Percentiles rank a stretch among this genome's conserved stretches.
phyloP scores from a whole-genome alignment of 495 filamentous ascomycete genomes.

The Aspergillus affinis region DNA sequence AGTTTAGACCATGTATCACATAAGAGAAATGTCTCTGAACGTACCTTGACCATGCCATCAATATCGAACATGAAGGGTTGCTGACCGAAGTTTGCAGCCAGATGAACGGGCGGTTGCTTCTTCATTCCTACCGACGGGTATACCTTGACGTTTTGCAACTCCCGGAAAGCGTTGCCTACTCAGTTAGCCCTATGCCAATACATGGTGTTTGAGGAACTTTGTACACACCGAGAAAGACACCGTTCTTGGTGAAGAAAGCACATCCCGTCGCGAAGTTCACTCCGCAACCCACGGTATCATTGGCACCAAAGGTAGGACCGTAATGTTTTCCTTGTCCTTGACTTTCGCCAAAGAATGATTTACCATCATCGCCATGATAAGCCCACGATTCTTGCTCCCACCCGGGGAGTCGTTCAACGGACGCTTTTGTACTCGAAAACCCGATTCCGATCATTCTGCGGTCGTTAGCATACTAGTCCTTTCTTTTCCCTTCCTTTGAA shows the following conservation, averaged over 20 bases:
- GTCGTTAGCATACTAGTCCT: neutral
- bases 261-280: constrained; percentile 87
- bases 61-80: constrained; percentile 90
- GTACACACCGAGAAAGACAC: constrained; percentile 66
- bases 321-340: constrained; percentile 73
- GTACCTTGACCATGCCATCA: constrained; percentile 77
- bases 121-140: constrained; percentile 96
- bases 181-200: neutral
- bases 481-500: neutral
- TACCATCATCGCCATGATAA: constrained; percentile 95
- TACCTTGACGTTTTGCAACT: constrained; percentile 66
- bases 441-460: constrained; percentile 82
- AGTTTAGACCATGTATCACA: constrained; percentile 20
- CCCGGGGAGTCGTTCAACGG: constrained; percentile 79
- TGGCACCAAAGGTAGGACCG: constrained; percentile 66
- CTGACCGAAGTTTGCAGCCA: constrained; percentile 91
- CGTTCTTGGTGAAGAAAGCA: constrained; percentile 96
- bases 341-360: constrained; percentile 68
- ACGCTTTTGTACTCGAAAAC: constrained; percentile 73
- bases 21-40: too few species aligned
- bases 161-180: constrained; percentile 75
- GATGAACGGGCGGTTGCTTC: constrained; percentile 71
- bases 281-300: constrained; percentile 90
- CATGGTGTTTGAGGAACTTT: neutral
- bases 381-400: constrained; percentile 98